Evolutionary conservation across 495 filamentous ascomycete species (phyloP).

Genomic region (Pyrenula aspistea): DNA sequence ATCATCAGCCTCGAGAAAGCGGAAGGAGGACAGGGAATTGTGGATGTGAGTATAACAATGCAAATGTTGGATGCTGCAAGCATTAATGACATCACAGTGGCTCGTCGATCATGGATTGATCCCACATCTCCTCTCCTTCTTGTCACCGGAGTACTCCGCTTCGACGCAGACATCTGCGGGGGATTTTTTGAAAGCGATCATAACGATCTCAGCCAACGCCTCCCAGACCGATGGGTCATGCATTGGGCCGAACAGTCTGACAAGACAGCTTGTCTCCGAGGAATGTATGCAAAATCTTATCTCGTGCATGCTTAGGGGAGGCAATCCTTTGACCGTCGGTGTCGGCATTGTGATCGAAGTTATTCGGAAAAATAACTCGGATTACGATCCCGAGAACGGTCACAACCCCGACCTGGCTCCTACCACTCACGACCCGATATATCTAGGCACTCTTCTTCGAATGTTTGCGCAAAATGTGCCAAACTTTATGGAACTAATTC

Average conservation of each 20-base stretch:
- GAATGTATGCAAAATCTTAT: slow-evolving; percentile 73
- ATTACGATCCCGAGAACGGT: slow-evolving; percentile 88
- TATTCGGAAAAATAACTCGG: slow-evolving; percentile 98
- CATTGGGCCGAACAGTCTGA: slow-evolving; percentile 95
- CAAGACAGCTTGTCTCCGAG: slow-evolving; percentile 86
- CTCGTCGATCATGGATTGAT: slow-evolving; percentile 86
- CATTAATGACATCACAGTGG: slow-evolving; percentile 50
- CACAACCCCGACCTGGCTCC: slow-evolving; percentile 64
- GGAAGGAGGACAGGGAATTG: slow-evolving; percentile 83
- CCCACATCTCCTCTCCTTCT: slow-evolving; percentile 73
- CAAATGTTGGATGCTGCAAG: background rate
- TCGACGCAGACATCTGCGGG: slow-evolving; percentile 93
- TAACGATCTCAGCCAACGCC: slow-evolving; percentile 96
- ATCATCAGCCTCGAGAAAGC: slow-evolving; percentile 94
- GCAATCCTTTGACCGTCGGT: slow-evolving; percentile 89
- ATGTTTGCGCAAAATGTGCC: slow-evolving; percentile 87
- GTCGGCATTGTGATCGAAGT: slow-evolving; percentile 98
- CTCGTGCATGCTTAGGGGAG: slow-evolving; percentile 81
- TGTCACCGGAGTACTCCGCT: slow-evolving; percentile 68
- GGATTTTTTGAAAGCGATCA: slow-evolving; percentile 97
- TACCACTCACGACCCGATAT: slow-evolving; percentile 86
- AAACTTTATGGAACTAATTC: slow-evolving; percentile 85
- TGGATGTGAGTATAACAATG: slow-evolving; percentile 56
- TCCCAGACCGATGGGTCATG: slow-evolving; percentile 95
- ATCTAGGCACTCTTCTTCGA: slow-evolving; percentile 84